A percentile compares a stretch with the other conserved stretches of the same genome.
These are phyloP conservation scores for Tolypocladium cylindrosporum DNA, from an alignment of 2,329 filamentous ascomycete species.

Conservation along the genomic window DNA sequence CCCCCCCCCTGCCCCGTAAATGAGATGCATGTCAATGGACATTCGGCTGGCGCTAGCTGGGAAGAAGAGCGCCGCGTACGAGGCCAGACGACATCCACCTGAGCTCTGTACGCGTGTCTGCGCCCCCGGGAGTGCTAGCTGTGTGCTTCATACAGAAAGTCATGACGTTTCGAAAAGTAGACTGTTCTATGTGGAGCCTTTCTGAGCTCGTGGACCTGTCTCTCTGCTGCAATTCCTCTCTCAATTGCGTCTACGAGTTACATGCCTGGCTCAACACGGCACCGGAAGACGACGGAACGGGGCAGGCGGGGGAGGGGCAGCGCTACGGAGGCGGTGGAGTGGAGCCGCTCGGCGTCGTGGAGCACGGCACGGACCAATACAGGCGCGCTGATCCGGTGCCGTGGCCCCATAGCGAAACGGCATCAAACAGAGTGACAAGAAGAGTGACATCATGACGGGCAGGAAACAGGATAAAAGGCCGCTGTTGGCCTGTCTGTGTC, in stretches of 20 bases:
- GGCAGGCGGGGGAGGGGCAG: slow-evolving; percentile 1
- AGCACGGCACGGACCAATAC: slow-evolving; percentile 4
- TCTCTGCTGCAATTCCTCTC: background rate
- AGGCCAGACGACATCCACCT: background rate
- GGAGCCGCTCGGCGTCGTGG: slow-evolving; percentile 7
- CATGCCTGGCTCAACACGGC: background rate
- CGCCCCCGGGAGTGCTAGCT: background rate
- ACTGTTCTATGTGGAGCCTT: background rate
- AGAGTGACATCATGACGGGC: background rate
- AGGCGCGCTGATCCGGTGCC: background rate
- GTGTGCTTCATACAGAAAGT: background rate
- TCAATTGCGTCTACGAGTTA: background rate
- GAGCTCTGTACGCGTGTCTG: background rate
- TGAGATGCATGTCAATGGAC: background rate
- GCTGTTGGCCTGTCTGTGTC: background rate
- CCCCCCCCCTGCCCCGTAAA: slow-evolving; percentile 1
- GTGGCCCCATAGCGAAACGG: background rate
- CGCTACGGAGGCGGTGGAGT: slow-evolving; percentile 4
- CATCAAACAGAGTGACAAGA: background rate
- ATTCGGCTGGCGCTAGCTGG: background rate
- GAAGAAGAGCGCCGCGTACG: background rate
- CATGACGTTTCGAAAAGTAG: background rate
- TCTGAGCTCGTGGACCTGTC: background rate
- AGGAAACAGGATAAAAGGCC: background rate
- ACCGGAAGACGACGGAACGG: slow-evolving; percentile 3